These are phyloP conservation scores for Acorus gramineus DNA, from an alignment of 106 monocot species.

Conservation along the genomic window DNA sequence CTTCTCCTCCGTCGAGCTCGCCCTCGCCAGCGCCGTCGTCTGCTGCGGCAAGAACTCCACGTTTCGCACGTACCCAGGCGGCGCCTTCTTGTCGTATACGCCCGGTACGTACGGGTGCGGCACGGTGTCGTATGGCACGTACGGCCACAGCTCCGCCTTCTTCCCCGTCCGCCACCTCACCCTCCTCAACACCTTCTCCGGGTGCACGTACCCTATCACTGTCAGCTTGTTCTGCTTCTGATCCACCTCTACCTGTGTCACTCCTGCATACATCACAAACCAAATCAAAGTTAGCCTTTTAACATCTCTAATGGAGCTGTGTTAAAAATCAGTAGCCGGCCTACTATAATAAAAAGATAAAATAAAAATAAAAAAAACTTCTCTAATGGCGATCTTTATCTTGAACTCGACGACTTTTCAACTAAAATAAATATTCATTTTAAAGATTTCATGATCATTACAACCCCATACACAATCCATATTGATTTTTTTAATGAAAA, in stretches of 20 bases:
- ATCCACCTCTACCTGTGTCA: constrained; percentile 15
- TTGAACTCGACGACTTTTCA: too few relatives aligned
- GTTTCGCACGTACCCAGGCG: constrained; percentile 20
- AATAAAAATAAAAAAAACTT: too few relatives aligned
- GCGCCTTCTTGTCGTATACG: constrained; percentile 22
- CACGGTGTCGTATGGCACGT: constrained; percentile 16
- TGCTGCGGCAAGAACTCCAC: constrained; percentile 8
- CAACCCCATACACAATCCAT: too few relatives aligned
- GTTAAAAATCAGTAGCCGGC: too few relatives aligned
- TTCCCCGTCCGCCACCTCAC: constrained; percentile 19
- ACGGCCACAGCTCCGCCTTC: constrained; percentile 26
- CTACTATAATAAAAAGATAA: too few relatives aligned
- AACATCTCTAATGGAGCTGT: too few relatives aligned
- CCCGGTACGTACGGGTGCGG: constrained; percentile 18
- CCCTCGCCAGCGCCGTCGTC: constrained; percentile 9
- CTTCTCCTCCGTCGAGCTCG: constrained; percentile 19
- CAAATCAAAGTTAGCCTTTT: too few relatives aligned
- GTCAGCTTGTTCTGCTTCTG: constrained; percentile 27
- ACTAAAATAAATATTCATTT: too few relatives aligned
- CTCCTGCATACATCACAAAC: constrained; percentile 1
- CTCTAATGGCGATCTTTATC: too few relatives aligned
- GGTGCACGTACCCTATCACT: constrained; percentile 18
- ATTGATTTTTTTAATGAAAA: too few relatives aligned
- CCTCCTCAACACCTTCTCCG: constrained; percentile 16
- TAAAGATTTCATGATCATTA: too few relatives aligned